Percentiles rank a stretch among this genome's conserved stretches.
Evolutionary conservation across 1,139 yeast genomes (phyloP).

Genomic region (Magnusiomyces magnusii): DNA sequence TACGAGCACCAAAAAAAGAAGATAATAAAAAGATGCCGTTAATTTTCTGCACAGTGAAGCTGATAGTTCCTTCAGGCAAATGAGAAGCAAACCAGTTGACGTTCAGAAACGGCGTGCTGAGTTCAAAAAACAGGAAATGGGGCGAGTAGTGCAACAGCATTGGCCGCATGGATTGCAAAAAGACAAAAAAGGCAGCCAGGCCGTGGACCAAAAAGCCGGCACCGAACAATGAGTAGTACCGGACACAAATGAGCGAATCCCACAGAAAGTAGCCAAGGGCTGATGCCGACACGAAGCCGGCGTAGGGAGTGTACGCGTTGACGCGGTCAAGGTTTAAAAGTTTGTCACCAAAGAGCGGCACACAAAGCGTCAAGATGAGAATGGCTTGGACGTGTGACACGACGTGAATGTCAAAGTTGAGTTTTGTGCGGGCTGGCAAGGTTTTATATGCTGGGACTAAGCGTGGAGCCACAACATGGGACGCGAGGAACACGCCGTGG

Average conservation of each 20-base stretch:
- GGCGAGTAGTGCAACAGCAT: conserved; percentile 82
- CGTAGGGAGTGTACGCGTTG: conserved; percentile 66
- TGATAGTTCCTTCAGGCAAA: conserved; percentile 50
- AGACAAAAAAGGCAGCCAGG: conserved; percentile 69
- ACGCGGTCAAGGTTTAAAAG: conserved; percentile 41
- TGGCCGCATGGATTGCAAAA: conserved; percentile 55
- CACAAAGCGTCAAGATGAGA: conserved; percentile 45
- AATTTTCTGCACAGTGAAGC: conserved; percentile 45
- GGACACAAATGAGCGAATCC: conserved; percentile 66
- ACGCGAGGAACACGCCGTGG: conserved; percentile 39
- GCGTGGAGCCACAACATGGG: conserved; percentile 41
- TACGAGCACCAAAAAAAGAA: conserved; percentile 69
- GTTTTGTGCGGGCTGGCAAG: conserved; percentile 41
- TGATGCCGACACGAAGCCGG: conserved; percentile 60
- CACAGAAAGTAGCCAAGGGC: conserved; percentile 89
- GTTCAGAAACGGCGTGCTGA: conserved; percentile 89
- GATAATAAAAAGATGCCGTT: conserved; percentile 66
- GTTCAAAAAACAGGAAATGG: conserved; percentile 75
- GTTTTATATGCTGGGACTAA: conserved; percentile 36
- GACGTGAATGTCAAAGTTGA: conserved; percentile 81
- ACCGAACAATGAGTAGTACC: conserved; percentile 62
- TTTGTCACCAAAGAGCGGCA: conserved; percentile 57
- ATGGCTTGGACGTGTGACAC: conserved; percentile 82
- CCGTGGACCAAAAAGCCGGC: conserved; percentile 83
- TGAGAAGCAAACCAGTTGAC: conserved; percentile 84